These are phyloP conservation scores for Solanum pennellii DNA, from an alignment of 257 asterid genomes.

Conservation along the genomic window DNA sequence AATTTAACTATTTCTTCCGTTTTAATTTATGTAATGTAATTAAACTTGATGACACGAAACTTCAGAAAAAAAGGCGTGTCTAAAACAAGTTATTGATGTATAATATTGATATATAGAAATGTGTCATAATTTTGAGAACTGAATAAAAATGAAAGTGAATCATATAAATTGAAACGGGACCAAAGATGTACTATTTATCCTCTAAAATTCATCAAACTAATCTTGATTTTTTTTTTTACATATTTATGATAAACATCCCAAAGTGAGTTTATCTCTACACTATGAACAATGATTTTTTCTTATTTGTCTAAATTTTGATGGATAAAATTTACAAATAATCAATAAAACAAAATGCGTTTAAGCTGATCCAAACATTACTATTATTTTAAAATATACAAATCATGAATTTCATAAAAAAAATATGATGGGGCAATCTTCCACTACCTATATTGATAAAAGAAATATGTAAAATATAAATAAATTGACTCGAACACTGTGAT, in stretches of 20 bases:
- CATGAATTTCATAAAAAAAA: not conserved
- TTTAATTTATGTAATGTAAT: too few species aligned
- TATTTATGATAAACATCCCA: not conserved
- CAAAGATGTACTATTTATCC: not conserved
- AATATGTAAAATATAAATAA: too few species aligned
- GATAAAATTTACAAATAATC: too few species aligned
- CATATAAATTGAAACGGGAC: not conserved
- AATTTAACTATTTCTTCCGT: not conserved
- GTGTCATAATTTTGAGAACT: not conserved
- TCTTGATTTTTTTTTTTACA: not conserved
- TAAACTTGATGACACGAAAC: not conserved
- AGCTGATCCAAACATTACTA: not conserved
- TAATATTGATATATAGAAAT: too few species aligned
- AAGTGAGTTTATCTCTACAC: not conserved
- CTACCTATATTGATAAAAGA: not conserved
- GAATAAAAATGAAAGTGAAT: too few species aligned
- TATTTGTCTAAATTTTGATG: not conserved
- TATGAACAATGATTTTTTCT: not conserved
- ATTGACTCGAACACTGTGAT: not conserved
- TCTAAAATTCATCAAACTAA: not conserved
- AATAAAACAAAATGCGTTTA: not conserved
- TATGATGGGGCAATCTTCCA: not conserved
- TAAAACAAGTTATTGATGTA: not conserved
- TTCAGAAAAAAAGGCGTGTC: too few species aligned
- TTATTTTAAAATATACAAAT: not conserved